Base-by-base conservation (phyloP, 257 asterid species). In the Solanum paucissectum region DNA sequence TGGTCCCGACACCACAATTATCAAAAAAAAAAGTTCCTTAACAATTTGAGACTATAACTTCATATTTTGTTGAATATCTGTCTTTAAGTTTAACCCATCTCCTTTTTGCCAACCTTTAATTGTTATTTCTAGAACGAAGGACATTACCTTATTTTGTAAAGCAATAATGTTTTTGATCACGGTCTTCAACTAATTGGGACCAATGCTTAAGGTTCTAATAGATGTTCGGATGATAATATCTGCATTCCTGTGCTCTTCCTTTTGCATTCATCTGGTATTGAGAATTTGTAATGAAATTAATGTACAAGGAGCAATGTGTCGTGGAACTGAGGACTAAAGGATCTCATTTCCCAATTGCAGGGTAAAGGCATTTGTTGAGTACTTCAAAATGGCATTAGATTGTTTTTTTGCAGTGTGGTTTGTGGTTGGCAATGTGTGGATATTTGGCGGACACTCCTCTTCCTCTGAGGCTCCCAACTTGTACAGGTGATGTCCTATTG, bases 341-440 rank as follows among this genome's bases (percentile, higher is more conserved):
- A 75, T 84, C 40, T 84, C 52, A 37, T 69, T 87, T 85, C 86
- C 86, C 72, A 86, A 66, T 92, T 87, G 90, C 98, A 96, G 98
- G 94, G 81, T 95, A 27, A 96, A 92, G 92, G 92, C 86, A 83
- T 92, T 94, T 83, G 89, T 93, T 68, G 98, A 96, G 83, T 94
- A 96, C 92, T 90, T 93, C 91, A 96, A 95, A 96, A 94, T 96
- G 98, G 98, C 96, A 85, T 88, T 94, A 92, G 98, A 96, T 93
- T 96, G 99, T 94, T 96, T 95, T 93, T 95, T 95, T 90, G 98
- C 99, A 66, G 94, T 96, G 85, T 97, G 98, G 98, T 97, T 97
- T 92, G 99, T 97, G 91, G 97, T 95, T 82, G 99, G 99, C 83
- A 96, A 95, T 46, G 99, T 96, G 12, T 96, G 99, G 99, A 92